Evolutionary conservation across 441 rosid species (phyloP).

Genomic region (Mallotus repandus): DNA sequence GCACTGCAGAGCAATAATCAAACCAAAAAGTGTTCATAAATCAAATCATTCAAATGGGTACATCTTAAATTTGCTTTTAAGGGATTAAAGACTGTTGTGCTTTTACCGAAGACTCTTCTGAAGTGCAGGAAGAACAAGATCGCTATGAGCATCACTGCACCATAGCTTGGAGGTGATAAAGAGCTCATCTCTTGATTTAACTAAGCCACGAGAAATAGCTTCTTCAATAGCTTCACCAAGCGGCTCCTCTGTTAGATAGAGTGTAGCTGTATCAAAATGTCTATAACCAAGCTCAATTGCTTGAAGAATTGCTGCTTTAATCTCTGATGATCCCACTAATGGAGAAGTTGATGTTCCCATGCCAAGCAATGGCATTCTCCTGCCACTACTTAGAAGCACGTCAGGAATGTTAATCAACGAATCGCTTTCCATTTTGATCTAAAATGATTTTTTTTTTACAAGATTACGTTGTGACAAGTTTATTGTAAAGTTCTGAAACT

Average conservation of each 20-base stretch:
- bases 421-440: conserved; percentile 16
- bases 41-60: not conserved
- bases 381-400: conserved; percentile 21
- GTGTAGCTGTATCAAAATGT: conserved; percentile 57
- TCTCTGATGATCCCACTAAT: conserved; percentile 27
- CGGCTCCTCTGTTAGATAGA: conserved; percentile 49
- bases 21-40: not conserved
- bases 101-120: conserved; percentile 42
- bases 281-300: conserved; percentile 57
- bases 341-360: conserved; percentile 46
- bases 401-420: conserved; percentile 26
- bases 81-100: not conserved
- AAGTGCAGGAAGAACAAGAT: conserved; percentile 51
- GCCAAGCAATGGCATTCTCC: conserved; percentile 44
- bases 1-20: conserved; percentile 26
- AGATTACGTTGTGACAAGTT: not conserved
- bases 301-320: conserved; percentile 40
- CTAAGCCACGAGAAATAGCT: conserved; percentile 42
- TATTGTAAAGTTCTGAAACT: not conserved
- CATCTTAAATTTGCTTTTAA: not conserved
- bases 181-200: conserved; percentile 51
- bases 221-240: conserved; percentile 60
- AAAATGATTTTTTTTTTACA: not conserved
- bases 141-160: conserved; percentile 56
- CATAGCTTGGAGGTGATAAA: conserved; percentile 58